Percentiles rank a stretch among this genome's conserved stretches.
Evolutionary conservation across 352 stramenopile species (phyloP).

Genomic region (Phytopythium litorale): DNA sequence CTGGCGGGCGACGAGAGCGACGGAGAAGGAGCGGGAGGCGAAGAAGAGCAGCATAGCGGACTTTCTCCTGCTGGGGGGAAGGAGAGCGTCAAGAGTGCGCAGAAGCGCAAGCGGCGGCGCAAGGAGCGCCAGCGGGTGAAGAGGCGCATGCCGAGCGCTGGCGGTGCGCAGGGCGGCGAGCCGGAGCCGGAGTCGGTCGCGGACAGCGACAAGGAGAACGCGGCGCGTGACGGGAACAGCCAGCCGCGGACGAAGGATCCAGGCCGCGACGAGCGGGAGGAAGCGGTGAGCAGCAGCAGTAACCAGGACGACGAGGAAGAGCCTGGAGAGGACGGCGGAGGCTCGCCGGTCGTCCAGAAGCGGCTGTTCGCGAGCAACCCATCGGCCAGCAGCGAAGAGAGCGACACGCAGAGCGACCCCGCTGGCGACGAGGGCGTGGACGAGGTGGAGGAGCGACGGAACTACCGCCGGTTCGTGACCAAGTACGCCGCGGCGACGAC

Average conservation of each 20-base stretch:
- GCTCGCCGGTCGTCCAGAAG: conserved; percentile 6
- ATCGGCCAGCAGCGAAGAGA: conserved; percentile 1
- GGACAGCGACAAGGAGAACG: conserved; percentile 1
- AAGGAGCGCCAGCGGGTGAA: conserved; percentile 5
- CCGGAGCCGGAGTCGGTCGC: not conserved
- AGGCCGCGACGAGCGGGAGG: not conserved
- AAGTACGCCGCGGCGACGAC: conserved; percentile 1
- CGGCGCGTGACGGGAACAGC: not conserved
- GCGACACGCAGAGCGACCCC: not conserved
- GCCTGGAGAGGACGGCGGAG: not conserved
- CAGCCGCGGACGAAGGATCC: not conserved
- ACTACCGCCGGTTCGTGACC: conserved; percentile 3
- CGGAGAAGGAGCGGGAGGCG: not conserved
- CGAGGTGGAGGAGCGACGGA: not conserved
- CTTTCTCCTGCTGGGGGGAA: not conserved
- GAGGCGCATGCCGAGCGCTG: not conserved
- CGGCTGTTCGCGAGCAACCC: conserved; percentile 2
- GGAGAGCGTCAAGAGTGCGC: not conserved
- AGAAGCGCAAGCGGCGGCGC: not conserved
- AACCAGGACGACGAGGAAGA: not conserved
- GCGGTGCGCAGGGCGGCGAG: not conserved
- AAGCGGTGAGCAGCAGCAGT: not conserved
- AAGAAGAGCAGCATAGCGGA: not conserved
- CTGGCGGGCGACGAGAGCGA: conserved; percentile 3
- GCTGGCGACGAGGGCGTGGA: not conserved